Evolutionary conservation across 2,329 filamentous ascomycete species (phyloP).

Genomic region (Dactylellina cionopaga): DNA sequence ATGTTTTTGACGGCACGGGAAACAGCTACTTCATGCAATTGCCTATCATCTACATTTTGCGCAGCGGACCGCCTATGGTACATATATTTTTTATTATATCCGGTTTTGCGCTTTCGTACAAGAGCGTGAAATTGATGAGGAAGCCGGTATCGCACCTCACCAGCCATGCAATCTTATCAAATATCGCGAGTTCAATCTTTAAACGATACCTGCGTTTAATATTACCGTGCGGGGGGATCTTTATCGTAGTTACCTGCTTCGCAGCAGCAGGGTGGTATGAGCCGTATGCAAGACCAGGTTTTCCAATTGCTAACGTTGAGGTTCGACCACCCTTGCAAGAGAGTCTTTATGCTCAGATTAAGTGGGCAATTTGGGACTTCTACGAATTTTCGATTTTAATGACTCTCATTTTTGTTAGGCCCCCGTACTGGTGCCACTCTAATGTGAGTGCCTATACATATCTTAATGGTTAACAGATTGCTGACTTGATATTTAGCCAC

Average conservation of each 20-base stretch:
- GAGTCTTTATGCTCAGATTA: slow-evolving; percentile 4
- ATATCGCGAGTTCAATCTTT: slow-evolving; percentile 29
- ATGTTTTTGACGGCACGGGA: not conserved
- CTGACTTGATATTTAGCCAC: slow-evolving; percentile 52
- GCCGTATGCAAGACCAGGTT: slow-evolving; percentile 2
- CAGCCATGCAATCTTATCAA: slow-evolving; percentile 12
- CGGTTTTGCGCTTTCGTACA: slow-evolving; percentile 36
- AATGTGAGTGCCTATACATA: slow-evolving; percentile 40
- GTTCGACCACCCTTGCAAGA: slow-evolving; percentile 14
- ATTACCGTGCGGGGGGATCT: slow-evolving; percentile 22
- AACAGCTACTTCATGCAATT: slow-evolving; percentile 16
- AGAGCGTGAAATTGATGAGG: slow-evolving; percentile 4
- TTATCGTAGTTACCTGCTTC: slow-evolving; percentile 17
- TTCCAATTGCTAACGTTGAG: not conserved
- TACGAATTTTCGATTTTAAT: slow-evolving; percentile 6
- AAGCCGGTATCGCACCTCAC: not conserved
- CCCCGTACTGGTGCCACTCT: slow-evolving; percentile 2
- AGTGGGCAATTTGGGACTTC: slow-evolving; percentile 19
- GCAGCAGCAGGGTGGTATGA: slow-evolving; percentile 29
- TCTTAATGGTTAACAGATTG: too few relatives aligned
- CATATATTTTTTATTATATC: slow-evolving; percentile 39
- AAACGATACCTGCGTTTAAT: slow-evolving; percentile 28
- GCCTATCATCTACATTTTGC: slow-evolving; percentile 24
- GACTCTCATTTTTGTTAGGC: not conserved
- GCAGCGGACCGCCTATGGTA: slow-evolving; percentile 37